Evolutionary conservation across 106 monocot genomes (phyloP).

Genomic region (Ottelia alismoides): DNA sequence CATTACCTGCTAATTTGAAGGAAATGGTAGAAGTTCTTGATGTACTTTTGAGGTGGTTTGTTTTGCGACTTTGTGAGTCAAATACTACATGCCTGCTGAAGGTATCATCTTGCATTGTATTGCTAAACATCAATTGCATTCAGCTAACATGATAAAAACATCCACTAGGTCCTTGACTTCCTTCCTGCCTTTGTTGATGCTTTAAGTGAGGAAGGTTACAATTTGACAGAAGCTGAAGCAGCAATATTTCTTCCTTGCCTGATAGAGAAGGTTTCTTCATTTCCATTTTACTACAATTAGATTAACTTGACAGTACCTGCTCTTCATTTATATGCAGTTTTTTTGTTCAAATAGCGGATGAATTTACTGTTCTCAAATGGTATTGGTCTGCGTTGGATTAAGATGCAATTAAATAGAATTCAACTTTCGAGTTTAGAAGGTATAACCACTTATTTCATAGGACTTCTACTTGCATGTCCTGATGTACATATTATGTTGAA

Average conservation of each 20-base stretch:
- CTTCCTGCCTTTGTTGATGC: constrained; percentile 76
- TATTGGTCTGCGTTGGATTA: too few relatives aligned
- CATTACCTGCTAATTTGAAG: constrained; percentile 54
- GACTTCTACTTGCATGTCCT: too few relatives aligned
- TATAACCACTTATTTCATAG: too few relatives aligned
- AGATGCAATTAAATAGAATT: too few relatives aligned
- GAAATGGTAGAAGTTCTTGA: constrained; percentile 95
- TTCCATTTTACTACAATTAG: neutral
- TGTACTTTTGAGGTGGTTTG: constrained; percentile 95
- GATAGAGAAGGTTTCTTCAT: constrained; percentile 72
- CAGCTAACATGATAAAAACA: constrained; percentile 4
- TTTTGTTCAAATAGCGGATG: too few relatives aligned
- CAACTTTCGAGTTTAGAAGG: too few relatives aligned
- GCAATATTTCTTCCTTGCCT: constrained; percentile 90
- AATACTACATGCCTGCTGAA: constrained; percentile 98
- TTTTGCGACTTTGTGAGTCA: constrained; percentile 91
- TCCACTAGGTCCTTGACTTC: constrained; percentile 76
- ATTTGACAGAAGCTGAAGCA: constrained; percentile 85
- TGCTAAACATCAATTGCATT: constrained; percentile 2
- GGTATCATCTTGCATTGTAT: constrained; percentile 21
- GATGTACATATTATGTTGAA: too few relatives aligned
- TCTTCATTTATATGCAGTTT: neutral
- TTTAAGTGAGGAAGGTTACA: constrained; percentile 76
- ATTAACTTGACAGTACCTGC: too few relatives aligned
- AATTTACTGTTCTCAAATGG: neutral